Evolutionary conservation across 2,329 filamentous ascomycete species (phyloP).

Genomic region (Taxawa tesnikishii): DNA sequence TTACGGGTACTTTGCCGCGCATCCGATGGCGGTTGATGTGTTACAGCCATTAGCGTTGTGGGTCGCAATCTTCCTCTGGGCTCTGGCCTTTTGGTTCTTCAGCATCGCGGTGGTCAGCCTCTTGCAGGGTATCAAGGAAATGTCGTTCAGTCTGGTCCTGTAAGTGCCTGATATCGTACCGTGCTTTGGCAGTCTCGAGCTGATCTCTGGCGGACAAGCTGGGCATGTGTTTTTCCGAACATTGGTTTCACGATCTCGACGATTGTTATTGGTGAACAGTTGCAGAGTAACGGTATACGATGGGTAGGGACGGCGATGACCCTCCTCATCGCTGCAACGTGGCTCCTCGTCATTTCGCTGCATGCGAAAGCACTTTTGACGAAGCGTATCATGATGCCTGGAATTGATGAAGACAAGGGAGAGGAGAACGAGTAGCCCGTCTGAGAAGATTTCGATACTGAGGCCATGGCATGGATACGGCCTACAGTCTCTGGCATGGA

Average conservation of each 20-base stretch:
- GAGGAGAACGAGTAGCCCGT: too few species aligned
- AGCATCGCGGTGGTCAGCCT: conserved; percentile 12
- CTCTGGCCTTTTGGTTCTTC: conserved; percentile 31
- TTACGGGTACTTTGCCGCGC: conserved; percentile 12
- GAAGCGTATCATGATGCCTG: conserved; percentile 44
- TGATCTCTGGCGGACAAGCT: too few species aligned
- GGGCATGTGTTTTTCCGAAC: conserved; percentile 54
- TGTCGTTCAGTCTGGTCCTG: conserved; percentile 35
- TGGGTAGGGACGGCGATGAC: conserved; percentile 46
- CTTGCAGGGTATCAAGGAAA: conserved; percentile 9
- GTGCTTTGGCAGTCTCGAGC: too few species aligned
- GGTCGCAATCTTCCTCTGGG: conserved; percentile 33
- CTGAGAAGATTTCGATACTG: too few species aligned
- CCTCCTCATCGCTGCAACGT: conserved; percentile 41
- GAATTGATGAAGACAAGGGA: conserved; percentile 45
- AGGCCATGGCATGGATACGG: too few species aligned
- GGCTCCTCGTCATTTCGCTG: conserved; percentile 39
- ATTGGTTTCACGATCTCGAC: conserved; percentile 49
- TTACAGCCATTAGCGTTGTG: conserved; percentile 14
- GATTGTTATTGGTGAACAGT: conserved; percentile 39
- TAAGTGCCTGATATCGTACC: too few species aligned
- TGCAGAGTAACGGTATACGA: conserved; percentile 39
- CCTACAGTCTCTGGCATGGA: too few species aligned
- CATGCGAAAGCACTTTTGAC: conserved; percentile 38
- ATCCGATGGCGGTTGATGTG: conserved; percentile 11